Evolutionary conservation across 108 stramenopile species (phyloP).

Genomic region (Cyclotella choctawhatcheeana): DNA sequence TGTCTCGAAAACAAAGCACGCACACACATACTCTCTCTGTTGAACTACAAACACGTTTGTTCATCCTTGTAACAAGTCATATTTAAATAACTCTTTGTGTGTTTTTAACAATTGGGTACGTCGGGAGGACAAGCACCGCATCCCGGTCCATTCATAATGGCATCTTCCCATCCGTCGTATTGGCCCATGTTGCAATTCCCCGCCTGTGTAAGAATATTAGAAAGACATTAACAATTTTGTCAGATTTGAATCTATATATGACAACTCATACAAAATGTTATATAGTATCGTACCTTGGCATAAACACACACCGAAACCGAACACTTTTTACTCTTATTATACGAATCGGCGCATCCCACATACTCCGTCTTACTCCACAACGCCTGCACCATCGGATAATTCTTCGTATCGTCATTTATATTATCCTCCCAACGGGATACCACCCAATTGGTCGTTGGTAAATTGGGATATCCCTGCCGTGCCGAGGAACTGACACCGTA

Average conservation of each 20-base stretch:
- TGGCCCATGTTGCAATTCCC: conserved; percentile 19
- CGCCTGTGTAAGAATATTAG: not conserved
- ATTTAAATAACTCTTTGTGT: too few relatives aligned
- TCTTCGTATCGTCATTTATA: not conserved
- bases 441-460: conserved; percentile 11
- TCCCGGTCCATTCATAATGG: conserved; percentile 8
- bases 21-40: too few relatives aligned
- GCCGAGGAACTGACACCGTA: not conserved
- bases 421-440: not conserved
- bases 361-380: conserved; percentile 8
- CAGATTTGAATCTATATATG: not conserved
- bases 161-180: not conserved
- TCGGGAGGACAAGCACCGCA: conserved; percentile 17
- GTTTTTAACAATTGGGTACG: not conserved
- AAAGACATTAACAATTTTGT: not conserved
- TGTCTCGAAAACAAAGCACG: too few relatives aligned
- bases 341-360: conserved; percentile 13
- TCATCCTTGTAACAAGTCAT: too few relatives aligned
- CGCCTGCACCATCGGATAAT: conserved; percentile 5
- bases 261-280: not conserved
- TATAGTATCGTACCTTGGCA: conserved; percentile 3
- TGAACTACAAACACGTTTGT: too few relatives aligned
- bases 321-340: not conserved
- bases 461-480: not conserved
- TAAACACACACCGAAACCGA: conserved; percentile 12